Conservation (phyloP, 495 filamentous ascomycete genomes). For the Pyronema omphalodes region DNA sequence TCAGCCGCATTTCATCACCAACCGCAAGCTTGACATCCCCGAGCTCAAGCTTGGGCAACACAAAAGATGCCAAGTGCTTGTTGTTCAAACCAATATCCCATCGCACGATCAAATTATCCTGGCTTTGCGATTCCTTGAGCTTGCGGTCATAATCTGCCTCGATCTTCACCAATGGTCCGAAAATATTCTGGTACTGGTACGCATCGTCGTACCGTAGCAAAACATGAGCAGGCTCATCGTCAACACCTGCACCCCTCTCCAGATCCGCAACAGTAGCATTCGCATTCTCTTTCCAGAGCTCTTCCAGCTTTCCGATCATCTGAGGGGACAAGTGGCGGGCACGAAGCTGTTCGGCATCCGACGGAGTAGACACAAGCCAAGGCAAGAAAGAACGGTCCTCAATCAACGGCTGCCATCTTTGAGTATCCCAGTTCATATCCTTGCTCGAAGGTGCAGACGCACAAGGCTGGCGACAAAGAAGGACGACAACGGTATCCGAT, state of each 20-base stretch:
- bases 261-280: slow-evolving; percentile 78
- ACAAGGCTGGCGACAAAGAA: slow-evolving; percentile 92
- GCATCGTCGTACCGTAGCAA: slow-evolving; percentile 91
- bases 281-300: slow-evolving; percentile 96
- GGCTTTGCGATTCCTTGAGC: slow-evolving; percentile 92
- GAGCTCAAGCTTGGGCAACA: slow-evolving; percentile 89
- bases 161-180: slow-evolving; percentile 95
- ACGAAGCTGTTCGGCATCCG: slow-evolving; percentile 88
- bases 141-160: slow-evolving; percentile 99
- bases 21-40: slow-evolving; percentile 97
- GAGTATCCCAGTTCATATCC: slow-evolving; percentile 99
- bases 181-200: slow-evolving; percentile 98
- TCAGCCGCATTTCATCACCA: slow-evolving; percentile 93
- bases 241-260: slow-evolving; percentile 80
- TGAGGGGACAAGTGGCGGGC: slow-evolving; percentile 86
- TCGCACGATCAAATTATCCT: slow-evolving; percentile 79
- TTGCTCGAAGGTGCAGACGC: slow-evolving; percentile 90
- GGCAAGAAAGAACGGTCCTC: slow-evolving; percentile 88
- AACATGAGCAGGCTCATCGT: slow-evolving; percentile 89
- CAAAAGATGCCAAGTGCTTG: slow-evolving; percentile 91
- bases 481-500: slow-evolving; percentile 92
- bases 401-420: slow-evolving; percentile 92
- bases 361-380: slow-evolving; percentile 81
- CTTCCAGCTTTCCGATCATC: slow-evolving; percentile 90
- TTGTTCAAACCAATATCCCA: slow-evolving; percentile 97